phyloP scores from a whole-genome alignment of 192 early-diverging fungal species.

The Gigaspora rosea region DNA sequence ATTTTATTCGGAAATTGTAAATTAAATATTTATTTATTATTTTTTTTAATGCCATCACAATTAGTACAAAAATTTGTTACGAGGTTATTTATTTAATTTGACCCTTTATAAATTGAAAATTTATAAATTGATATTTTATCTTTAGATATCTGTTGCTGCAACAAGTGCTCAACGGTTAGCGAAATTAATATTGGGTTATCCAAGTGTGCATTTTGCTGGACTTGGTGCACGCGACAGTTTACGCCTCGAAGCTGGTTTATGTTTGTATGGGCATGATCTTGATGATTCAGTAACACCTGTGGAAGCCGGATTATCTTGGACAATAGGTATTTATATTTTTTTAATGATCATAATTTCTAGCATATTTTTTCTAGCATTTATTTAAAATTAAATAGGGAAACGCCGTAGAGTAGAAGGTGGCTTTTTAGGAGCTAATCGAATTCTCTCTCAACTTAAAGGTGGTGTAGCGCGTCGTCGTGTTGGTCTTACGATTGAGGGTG shows the following conservation, averaged over 20 bases:
- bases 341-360: background rate
- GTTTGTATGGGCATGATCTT: conserved; percentile 95
- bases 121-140: conserved; percentile 79
- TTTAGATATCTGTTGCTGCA: conserved; percentile 54
- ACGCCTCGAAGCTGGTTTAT: conserved; percentile 95
- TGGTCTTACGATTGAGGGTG: conserved; percentile 88
- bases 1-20: too few species aligned
- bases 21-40: too few species aligned
- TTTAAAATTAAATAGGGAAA: conserved; percentile 58
- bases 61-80: too few species aligned
- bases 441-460: conserved; percentile 85
- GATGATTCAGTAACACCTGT: conserved; percentile 91
- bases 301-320: conserved; percentile 94
- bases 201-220: conserved; percentile 88
- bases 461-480: conserved; percentile 79
- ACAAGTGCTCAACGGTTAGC: conserved; percentile 49
- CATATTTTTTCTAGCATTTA: background rate
- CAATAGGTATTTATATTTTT: conserved; percentile 64
- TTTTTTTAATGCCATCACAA: too few species aligned
- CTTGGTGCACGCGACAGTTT: conserved; percentile 93
- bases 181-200: conserved; percentile 64
- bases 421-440: conserved; percentile 86
- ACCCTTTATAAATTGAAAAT: conserved; percentile 10
- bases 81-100: background rate
- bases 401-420: conserved; percentile 85